Percentiles rank a stretch among this genome's conserved stretches.
Conservation (phyloP, 352 stramenopile genomes). For the Thalassiosira mediterranea region DNA sequence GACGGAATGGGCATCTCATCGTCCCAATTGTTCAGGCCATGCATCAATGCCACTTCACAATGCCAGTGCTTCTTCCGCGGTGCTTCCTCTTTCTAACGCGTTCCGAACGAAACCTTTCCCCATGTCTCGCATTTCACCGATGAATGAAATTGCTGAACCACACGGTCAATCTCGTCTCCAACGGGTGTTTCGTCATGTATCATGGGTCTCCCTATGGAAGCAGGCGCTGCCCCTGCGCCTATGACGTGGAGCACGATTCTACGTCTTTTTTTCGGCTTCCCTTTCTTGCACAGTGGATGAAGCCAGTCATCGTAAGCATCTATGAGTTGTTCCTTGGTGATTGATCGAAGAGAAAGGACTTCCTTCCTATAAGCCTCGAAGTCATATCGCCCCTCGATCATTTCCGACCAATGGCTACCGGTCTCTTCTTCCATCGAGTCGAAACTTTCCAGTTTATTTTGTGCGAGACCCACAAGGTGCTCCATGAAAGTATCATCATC, state of each 20-base stretch:
- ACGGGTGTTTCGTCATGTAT: slow-evolving; percentile 27
- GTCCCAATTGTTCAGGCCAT: too few relatives aligned
- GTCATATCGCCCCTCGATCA: slow-evolving; percentile 65
- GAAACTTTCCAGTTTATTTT: slow-evolving; percentile 80
- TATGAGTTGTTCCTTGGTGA: slow-evolving; percentile 69
- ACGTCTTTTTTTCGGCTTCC: slow-evolving; percentile 43
- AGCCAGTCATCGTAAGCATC: slow-evolving; percentile 74
- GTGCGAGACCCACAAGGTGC: slow-evolving; percentile 73
- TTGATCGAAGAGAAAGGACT: slow-evolving; percentile 59
- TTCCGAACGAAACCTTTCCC: slow-evolving; percentile 57
- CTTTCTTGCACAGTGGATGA: slow-evolving; percentile 42
- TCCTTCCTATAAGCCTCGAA: slow-evolving; percentile 72
- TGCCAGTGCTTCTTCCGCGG: not conserved
- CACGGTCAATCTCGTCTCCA: slow-evolving; percentile 49
- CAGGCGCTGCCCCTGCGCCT: slow-evolving; percentile 48
- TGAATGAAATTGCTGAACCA: slow-evolving; percentile 56
- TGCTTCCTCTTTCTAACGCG: not conserved
- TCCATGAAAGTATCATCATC: slow-evolving; percentile 62
- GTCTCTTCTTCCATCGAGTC: slow-evolving; percentile 76
- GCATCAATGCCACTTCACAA: too few relatives aligned
- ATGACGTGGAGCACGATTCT: slow-evolving; percentile 71
- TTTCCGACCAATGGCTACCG: slow-evolving; percentile 67
- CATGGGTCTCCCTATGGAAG: slow-evolving; percentile 45
- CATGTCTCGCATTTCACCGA: slow-evolving; percentile 68
- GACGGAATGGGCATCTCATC: too few relatives aligned